Evolutionary conservation across 257 asterid species (phyloP).

Genomic region (Solanum lignicaule): DNA sequence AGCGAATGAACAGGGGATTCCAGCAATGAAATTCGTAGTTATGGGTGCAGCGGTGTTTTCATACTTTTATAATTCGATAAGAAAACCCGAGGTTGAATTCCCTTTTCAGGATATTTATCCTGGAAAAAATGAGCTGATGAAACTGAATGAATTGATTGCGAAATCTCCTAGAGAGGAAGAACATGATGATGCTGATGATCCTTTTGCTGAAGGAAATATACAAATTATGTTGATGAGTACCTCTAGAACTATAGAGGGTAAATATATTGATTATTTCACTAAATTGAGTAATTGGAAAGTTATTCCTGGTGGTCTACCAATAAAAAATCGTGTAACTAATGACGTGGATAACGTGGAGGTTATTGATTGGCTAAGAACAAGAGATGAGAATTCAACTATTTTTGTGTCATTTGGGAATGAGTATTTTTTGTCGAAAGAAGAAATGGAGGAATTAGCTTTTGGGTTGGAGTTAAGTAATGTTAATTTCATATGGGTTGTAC

Average conservation of each 20-base stretch:
- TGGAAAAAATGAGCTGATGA: background rate
- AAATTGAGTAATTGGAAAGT: background rate
- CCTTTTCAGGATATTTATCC: background rate
- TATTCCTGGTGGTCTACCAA: slow-evolving; percentile 21
- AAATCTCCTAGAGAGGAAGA: slow-evolving; percentile 3
- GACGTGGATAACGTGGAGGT: slow-evolving; percentile 1
- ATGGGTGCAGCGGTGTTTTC: background rate
- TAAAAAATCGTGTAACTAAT: background rate
- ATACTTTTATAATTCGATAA: background rate
- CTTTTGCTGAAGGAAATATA: background rate
- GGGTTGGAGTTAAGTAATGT: slow-evolving; percentile 24
- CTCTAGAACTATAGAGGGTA: slow-evolving; percentile 31
- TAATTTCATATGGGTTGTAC: slow-evolving; percentile 37
- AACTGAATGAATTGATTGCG: background rate
- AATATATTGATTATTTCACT: slow-evolving; percentile 29
- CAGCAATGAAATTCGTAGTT: background rate
- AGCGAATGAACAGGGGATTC: background rate
- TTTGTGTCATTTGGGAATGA: slow-evolving; percentile 50
- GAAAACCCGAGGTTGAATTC: background rate
- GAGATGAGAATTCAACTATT: slow-evolving; percentile 18
- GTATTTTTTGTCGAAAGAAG: slow-evolving; percentile 25
- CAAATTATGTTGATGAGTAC: slow-evolving; percentile 17
- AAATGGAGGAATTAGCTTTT: slow-evolving; percentile 34
- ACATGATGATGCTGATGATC: slow-evolving; percentile 2
- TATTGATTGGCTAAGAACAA: slow-evolving; percentile 33